Evolutionary conservation across 164 flowering plant species (phyloP).

Genomic region (Annona cherimola): DNA sequence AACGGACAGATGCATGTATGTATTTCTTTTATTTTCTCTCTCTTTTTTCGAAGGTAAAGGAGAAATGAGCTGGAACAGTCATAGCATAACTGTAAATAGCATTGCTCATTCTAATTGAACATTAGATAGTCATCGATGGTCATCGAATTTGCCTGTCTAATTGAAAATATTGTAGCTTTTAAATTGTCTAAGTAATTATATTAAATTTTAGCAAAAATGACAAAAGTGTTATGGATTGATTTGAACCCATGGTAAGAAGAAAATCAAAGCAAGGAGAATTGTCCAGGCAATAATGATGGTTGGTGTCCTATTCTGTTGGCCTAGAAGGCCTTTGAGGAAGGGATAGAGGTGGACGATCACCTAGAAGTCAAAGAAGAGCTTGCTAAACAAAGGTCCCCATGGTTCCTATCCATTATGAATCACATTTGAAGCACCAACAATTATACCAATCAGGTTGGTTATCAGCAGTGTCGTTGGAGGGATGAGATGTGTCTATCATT

Average conservation of each 20-base stretch:
- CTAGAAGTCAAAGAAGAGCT: slow-evolving; percentile 34
- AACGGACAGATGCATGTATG: too few relatives aligned
- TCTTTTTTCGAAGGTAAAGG: too few relatives aligned
- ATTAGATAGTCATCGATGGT: too few relatives aligned
- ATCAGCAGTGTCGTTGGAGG: slow-evolving; percentile 33
- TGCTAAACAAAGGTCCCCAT: slow-evolving; percentile 36
- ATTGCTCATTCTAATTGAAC: too few relatives aligned
- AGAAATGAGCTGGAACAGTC: too few relatives aligned
- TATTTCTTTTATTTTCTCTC: too few relatives aligned
- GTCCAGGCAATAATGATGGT: slow-evolving; percentile 32
- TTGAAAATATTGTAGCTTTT: too few relatives aligned
- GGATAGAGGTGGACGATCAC: slow-evolving; percentile 35
- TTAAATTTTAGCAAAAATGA: too few relatives aligned
- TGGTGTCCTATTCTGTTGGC: slow-evolving; percentile 33
- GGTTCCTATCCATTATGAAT: slow-evolving; percentile 29
- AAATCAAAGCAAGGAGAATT: slow-evolving; percentile 31
- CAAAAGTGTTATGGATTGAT: slow-evolving; percentile 31
- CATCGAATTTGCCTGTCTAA: too few relatives aligned
- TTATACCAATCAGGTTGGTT: slow-evolving; percentile 27
- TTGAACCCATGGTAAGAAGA: slow-evolving; percentile 32
- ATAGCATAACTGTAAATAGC: too few relatives aligned
- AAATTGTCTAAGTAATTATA: too few relatives aligned
- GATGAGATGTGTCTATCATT: slow-evolving; percentile 31
- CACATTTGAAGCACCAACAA: slow-evolving; percentile 29
- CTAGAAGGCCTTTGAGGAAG: slow-evolving; percentile 34